phyloP scores from a whole-genome alignment of 2,329 filamentous ascomycete species.

The Colletotrichum higginsianum region DNA sequence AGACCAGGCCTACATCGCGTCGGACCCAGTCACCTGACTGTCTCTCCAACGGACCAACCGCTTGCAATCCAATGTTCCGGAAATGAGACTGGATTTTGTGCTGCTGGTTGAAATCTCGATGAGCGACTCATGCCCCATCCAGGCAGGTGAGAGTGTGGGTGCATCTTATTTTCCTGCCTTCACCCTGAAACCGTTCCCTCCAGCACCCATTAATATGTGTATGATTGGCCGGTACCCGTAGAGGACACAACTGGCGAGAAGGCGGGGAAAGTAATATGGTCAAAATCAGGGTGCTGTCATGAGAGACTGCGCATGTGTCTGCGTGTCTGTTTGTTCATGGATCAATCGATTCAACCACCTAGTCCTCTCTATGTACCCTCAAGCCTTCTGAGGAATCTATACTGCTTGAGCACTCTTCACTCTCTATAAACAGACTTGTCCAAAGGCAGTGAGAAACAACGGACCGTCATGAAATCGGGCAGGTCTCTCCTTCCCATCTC shows the following conservation, averaged over 20 bases:
- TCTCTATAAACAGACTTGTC: slow-evolving; percentile 19
- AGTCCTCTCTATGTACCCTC: slow-evolving; percentile 13
- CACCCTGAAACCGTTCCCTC: not conserved
- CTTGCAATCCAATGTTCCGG: not conserved
- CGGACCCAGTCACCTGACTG: not conserved
- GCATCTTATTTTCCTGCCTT: not conserved
- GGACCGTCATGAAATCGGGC: slow-evolving; percentile 15
- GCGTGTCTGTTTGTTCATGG: not conserved
- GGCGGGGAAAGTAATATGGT: not conserved
- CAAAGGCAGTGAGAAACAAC: slow-evolving; percentile 6
- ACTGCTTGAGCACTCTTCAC: slow-evolving; percentile 1
- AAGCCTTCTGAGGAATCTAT: slow-evolving; percentile 19
- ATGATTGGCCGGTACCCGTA: too few species aligned
- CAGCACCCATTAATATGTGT: not conserved
- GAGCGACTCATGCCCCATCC: not conserved
- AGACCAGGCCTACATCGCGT: not conserved
- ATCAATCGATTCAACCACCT: not conserved
- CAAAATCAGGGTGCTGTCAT: not conserved
- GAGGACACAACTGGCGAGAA: not conserved
- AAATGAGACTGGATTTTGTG: not conserved
- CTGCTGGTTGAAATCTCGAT: not conserved
- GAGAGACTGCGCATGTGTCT: too few species aligned
- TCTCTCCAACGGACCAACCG: not conserved
- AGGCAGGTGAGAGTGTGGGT: not conserved
- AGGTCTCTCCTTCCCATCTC: not conserved